Percentiles rank a stretch among this genome's conserved stretches.
phyloP scores from a whole-genome alignment of 768 basidiomycete genomes.

The Boletellus ananiceps region DNA sequence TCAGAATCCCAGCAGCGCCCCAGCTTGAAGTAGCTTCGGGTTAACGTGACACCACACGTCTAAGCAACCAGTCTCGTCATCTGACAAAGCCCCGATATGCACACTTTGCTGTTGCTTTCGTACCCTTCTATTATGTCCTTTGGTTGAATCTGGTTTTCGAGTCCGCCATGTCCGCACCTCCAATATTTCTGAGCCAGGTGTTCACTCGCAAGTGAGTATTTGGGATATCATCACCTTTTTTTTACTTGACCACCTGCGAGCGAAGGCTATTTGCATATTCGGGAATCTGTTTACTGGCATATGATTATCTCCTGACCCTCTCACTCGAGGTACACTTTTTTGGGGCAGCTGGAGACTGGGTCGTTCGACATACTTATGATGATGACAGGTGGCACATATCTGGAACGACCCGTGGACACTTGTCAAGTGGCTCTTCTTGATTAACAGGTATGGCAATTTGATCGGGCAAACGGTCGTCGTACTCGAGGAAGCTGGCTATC shows the following conservation, averaged over 20 bases:
- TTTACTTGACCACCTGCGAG: no score
- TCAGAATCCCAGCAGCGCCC: no score
- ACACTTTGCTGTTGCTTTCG: no score
- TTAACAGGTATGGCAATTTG: conserved; percentile 13
- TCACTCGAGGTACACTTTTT: conserved; percentile 5
- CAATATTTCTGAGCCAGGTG: neutral
- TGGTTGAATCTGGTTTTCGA: neutral
- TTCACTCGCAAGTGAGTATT: neutral
- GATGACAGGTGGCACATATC: neutral
- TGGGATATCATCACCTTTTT: neutral
- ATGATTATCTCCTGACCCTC: conserved; percentile 13
- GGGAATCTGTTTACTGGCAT: conserved; percentile 6
- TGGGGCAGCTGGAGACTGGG: neutral
- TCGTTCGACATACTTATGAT: neutral
- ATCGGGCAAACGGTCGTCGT: conserved; percentile 17
- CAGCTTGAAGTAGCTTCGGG: no score
- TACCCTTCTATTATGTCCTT: neutral
- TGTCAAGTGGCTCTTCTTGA: conserved; percentile 7
- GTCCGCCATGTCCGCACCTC: neutral
- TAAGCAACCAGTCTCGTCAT: no score
- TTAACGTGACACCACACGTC: no score
- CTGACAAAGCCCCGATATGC: no score
- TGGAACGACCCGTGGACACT: conserved; percentile 6
- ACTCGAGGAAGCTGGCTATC: conserved; percentile 19
- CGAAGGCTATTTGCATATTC: neutral